These are phyloP conservation scores for Mucor indicus DNA, from an alignment of 371 early-diverging fungal genomes.

Conservation along the genomic window DNA sequence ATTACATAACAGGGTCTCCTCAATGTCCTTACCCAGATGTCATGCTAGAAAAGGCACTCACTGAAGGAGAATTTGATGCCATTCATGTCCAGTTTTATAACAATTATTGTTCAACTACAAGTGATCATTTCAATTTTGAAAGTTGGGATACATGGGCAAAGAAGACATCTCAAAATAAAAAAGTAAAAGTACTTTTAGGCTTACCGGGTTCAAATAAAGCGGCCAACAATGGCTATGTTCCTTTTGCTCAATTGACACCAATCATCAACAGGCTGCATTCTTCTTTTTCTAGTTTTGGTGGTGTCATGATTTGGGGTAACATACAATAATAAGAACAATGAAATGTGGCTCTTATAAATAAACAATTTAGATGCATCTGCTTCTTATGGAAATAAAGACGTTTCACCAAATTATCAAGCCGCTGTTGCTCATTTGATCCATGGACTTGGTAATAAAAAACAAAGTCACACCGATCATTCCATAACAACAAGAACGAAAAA, in stretches of 20 bases:
- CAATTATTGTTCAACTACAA: constrained; percentile 58
- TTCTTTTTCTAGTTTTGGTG: constrained; percentile 57
- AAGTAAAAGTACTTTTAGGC: constrained; percentile 60
- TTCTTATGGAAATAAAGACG: constrained; percentile 28
- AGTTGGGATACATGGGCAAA: constrained; percentile 59
- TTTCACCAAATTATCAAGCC: constrained; percentile 26
- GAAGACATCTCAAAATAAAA: constrained; percentile 50
- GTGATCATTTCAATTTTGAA: constrained; percentile 60
- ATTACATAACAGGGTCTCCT: constrained; percentile 64
- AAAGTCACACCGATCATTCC: background rate
- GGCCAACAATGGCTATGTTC: constrained; percentile 64
- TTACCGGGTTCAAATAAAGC: constrained; percentile 60
- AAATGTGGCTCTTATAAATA: background rate
- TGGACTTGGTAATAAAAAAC: too few relatives aligned
- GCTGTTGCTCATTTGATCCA: constrained; percentile 28
- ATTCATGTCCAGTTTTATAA: constrained; percentile 77
- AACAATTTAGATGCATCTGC: constrained; percentile 31
- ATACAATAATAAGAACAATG: background rate
- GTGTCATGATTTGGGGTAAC: constrained; percentile 66
- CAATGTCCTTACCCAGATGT: constrained; percentile 74
- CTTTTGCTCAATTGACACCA: constrained; percentile 25
- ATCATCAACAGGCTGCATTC: constrained; percentile 28
- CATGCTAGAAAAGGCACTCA: constrained; percentile 37
- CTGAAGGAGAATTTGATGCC: constrained; percentile 53
- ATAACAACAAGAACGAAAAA: background rate